phyloP scores from a whole-genome alignment of 345 rosid genomes.

The Euphorbia lathyris region DNA sequence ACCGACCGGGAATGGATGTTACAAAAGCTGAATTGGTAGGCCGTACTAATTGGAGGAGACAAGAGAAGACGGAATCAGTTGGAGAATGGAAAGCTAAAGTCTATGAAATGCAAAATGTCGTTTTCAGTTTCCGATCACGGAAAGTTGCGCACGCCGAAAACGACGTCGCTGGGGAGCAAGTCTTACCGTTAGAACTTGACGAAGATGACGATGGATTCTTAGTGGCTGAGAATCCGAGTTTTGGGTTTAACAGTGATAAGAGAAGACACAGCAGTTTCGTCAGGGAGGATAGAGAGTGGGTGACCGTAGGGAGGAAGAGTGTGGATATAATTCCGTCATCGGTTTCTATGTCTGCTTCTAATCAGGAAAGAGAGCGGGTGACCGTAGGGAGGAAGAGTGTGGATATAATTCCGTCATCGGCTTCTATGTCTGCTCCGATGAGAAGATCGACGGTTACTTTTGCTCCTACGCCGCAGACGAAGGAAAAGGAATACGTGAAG shows the following conservation, averaged over 20 bases:
- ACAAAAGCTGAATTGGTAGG: slow-evolving; percentile 73
- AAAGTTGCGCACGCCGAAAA: slow-evolving; percentile 45
- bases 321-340: slow-evolving; percentile 61
- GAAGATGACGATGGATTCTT: slow-evolving; percentile 82
- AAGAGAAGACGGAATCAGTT: slow-evolving; percentile 64
- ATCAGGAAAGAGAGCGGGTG: slow-evolving; percentile 14
- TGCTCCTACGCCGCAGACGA: slow-evolving; percentile 48
- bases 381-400: slow-evolving; percentile 72
- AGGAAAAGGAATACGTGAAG: slow-evolving; percentile 79
- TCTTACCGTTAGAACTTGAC: slow-evolving; percentile 59
- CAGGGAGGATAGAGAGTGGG: slow-evolving; percentile 72
- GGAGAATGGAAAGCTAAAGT: slow-evolving; percentile 85
- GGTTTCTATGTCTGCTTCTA: slow-evolving; percentile 27
- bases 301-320: slow-evolving; percentile 67
- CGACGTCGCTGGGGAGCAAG: slow-evolving; percentile 63
- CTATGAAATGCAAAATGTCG: slow-evolving; percentile 73
- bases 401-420: slow-evolving; percentile 55
- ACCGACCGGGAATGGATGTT: slow-evolving; percentile 97
- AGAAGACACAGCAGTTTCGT: slow-evolving; percentile 94
- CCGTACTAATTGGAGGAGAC: slow-evolving; percentile 77
- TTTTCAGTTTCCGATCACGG: slow-evolving; percentile 68
- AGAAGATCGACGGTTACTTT: slow-evolving; percentile 38
- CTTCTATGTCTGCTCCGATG: slow-evolving; percentile 21
- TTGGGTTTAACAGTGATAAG: slow-evolving; percentile 31
- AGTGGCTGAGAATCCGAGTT: slow-evolving; percentile 80